Evolutionary conservation across 306 rosid genomes (phyloP).

Genomic region (Arachis stenosperma): DNA sequence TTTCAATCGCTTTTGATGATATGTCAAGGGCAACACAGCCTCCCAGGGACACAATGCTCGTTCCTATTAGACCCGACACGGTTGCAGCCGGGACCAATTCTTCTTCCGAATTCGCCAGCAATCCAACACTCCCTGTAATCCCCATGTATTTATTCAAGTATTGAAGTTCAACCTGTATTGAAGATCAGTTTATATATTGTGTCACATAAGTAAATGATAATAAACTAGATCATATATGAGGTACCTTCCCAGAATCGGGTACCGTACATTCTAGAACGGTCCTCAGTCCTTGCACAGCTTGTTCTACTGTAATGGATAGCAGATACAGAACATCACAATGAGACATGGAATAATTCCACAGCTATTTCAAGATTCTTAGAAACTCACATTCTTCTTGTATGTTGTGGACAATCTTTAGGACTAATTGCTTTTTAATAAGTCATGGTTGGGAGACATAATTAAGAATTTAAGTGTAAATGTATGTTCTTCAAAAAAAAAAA

Average conservation of each 20-base stretch:
- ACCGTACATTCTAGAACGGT: slow-evolving; percentile 43
- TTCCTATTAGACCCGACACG: slow-evolving; percentile 20
- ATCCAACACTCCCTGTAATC: slow-evolving; percentile 62
- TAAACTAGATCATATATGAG: too few relatives aligned
- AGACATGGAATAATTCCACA: slow-evolving; percentile 18
- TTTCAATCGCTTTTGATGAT: not conserved
- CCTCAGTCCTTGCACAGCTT: slow-evolving; percentile 61
- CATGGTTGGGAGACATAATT: not conserved
- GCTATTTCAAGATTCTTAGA: slow-evolving; percentile 5
- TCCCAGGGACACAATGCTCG: slow-evolving; percentile 20
- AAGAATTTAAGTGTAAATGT: too few relatives aligned
- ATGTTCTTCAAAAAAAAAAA: too few relatives aligned
- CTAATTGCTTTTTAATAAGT: not conserved
- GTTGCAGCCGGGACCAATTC: slow-evolving; percentile 15
- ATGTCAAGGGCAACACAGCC: slow-evolving; percentile 9
- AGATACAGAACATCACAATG: not conserved
- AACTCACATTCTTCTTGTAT: slow-evolving; percentile 15
- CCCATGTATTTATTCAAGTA: slow-evolving; percentile 50
- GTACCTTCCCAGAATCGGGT: slow-evolving; percentile 65
- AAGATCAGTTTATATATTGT: too few relatives aligned
- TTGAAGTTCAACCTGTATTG: slow-evolving; percentile 58
- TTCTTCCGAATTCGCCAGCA: slow-evolving; percentile 34
- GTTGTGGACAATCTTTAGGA: slow-evolving; percentile 7
- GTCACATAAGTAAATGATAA: too few relatives aligned
- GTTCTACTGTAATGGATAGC: slow-evolving; percentile 49